Base-by-base conservation (phyloP, 1,284 basidiomycete species). In the Cutaneotrichosporon spelunceum region DNA sequence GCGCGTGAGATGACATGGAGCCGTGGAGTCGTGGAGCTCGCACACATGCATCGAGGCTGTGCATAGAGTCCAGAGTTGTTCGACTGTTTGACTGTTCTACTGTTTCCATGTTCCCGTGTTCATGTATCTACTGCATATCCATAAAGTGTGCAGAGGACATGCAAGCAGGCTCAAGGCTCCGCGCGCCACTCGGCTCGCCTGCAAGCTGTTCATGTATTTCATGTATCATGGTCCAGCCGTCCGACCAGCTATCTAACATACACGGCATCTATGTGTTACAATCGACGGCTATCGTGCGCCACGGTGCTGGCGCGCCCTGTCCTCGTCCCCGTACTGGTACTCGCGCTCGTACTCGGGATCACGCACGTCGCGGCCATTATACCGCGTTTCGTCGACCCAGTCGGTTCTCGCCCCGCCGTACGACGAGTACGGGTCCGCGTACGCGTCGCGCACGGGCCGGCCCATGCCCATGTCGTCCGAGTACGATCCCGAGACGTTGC, bases 401-500 rank as follows among this genome's bases (percentile, higher is more conserved):
- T 34, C 33, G 29, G 29, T 19, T 8, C 42, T 27, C 8, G 30
- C 29, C 27, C 11, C 42, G 24, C 44, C 50, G 30, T 29, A 45
- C 3, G 49, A 13, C 23, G 36, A 49, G 27, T 58, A 58, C 13
- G 57, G 57, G 39, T 58, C 57, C 2, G 26, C 11, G 39, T 53
- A 52, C 4, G 55, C 29, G 13, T 33, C 29, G 4, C 55, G n/a
- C n/a, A 48, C 33, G 4, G 55, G 29, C 27, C 26, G 23, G n/a
- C 30, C 36, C 1, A 30, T 7, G 13, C 53, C 53, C 36, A 44
- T 33, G 2, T 56, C 55, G 55, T 56, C 55, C 5, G 16, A 21
- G 55, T 56, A 56, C 29, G 55, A 47, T 11, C 44, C 42, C n/a
- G 55, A 56, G n/a, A n/a, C 7, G n/a, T 23, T 23, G 44, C 55